Conservation (phyloP, 768 basidiomycete species). For the Collybia mongolica region DNA sequence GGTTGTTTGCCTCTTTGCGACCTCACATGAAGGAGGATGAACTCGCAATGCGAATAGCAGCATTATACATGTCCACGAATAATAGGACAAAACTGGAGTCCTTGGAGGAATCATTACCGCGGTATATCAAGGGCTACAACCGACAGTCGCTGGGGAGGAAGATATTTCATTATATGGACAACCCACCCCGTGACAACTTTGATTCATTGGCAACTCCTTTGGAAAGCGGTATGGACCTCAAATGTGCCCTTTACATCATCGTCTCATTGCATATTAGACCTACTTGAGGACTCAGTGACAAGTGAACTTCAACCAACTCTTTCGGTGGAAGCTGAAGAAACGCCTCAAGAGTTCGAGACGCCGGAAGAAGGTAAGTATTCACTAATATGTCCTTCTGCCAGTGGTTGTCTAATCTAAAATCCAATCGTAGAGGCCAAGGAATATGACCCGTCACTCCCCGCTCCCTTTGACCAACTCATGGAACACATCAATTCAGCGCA, state of each 20-base stretch:
- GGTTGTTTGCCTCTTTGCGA: conserved; percentile 15
- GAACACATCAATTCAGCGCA: background rate
- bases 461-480: conserved; percentile 3
- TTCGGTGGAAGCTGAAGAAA: background rate
- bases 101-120: conserved; percentile 3
- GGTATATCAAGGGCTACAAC: background rate
- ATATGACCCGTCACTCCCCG: conserved; percentile 3
- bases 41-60: conserved; percentile 18
- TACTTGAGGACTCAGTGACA: background rate
- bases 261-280: background rate
- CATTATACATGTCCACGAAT: conserved; percentile 13
- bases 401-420: background rate
- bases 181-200: conserved; percentile 13
- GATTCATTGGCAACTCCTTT: conserved; percentile 4
- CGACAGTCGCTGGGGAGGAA: conserved; percentile 3
- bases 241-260: background rate
- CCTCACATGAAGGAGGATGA: conserved; percentile 18
- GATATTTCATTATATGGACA: conserved; percentile 8
- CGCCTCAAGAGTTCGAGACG: no score
- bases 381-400: no score
- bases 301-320: background rate
- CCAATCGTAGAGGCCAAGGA: background rate
- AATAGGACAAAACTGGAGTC: background rate
- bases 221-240: conserved; percentile 1
- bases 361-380: no score